These are phyloP conservation scores for Parmelia sp. DNA, from an alignment of 495 filamentous ascomycete genomes.

Conservation along the genomic window DNA sequence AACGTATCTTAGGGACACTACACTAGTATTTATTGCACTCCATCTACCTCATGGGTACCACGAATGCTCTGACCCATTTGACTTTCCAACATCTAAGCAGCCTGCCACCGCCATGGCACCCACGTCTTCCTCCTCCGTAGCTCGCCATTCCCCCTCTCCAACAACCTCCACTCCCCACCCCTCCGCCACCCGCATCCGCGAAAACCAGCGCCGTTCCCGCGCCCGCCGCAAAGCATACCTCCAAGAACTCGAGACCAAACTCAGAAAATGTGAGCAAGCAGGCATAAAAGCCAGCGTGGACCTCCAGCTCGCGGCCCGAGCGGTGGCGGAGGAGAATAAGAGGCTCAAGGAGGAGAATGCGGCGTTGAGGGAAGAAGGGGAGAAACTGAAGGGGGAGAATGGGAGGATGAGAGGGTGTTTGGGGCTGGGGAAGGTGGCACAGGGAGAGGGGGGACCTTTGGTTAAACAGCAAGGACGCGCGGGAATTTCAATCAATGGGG, in stretches of 20 bases:
- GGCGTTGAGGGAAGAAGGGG: slow-evolving; percentile 1
- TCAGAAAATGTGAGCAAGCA: slow-evolving; percentile 51
- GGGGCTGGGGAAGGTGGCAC: not conserved
- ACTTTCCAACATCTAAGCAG: not conserved
- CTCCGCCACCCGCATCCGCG: slow-evolving; percentile 37
- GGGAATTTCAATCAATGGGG: not conserved
- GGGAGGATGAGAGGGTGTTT: not conserved
- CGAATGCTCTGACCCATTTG: not conserved
- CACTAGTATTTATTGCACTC: no score
- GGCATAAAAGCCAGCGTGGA: slow-evolving; percentile 55
- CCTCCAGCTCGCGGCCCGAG: slow-evolving; percentile 57
- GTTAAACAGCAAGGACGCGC: not conserved
- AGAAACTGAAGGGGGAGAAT: not conserved
- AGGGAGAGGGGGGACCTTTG: no score
- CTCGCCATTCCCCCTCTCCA: not conserved
- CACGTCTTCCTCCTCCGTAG: not conserved
- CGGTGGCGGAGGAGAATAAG: slow-evolving; percentile 58
- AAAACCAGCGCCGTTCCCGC: slow-evolving; percentile 76
- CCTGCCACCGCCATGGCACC: not conserved
- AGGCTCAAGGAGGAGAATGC: slow-evolving; percentile 38
- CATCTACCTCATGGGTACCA: no score
- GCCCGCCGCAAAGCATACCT: slow-evolving; percentile 72
- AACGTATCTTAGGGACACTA: no score
- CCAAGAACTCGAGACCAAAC: slow-evolving; percentile 58
- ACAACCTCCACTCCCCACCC: not conserved